Conservation (phyloP, 2,329 filamentous ascomycete species). For the Aspergillus sp. region DNA sequence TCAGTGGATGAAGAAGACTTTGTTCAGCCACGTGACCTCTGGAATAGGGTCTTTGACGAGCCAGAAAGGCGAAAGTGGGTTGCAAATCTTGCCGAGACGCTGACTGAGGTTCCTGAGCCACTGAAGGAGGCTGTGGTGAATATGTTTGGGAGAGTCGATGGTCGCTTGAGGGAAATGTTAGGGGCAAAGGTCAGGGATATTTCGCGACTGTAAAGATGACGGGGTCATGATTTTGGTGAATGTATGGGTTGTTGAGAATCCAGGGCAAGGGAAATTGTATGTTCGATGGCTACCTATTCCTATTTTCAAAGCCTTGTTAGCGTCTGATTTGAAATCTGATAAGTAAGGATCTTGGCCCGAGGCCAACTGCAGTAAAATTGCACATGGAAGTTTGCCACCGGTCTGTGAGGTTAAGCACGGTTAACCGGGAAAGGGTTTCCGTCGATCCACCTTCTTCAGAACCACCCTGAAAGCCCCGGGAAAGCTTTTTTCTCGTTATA, state of each 20-base stretch:
- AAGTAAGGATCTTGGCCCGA: too few relatives aligned
- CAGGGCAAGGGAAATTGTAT: not conserved
- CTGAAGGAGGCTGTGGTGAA: constrained; percentile 18
- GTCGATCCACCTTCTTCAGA: too few relatives aligned
- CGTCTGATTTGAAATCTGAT: too few relatives aligned
- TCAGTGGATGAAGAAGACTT: constrained; percentile 31
- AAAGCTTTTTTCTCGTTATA: too few relatives aligned
- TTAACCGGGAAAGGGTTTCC: too few relatives aligned
- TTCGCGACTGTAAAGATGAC: not conserved
- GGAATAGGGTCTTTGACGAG: constrained; percentile 30
- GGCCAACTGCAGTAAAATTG: too few relatives aligned
- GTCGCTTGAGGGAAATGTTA: constrained; percentile 20
- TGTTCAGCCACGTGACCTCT: constrained; percentile 32
- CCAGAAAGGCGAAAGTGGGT: constrained; percentile 23
- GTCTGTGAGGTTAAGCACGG: too few relatives aligned
- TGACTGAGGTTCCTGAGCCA: constrained; percentile 22
- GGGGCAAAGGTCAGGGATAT: constrained; percentile 3
- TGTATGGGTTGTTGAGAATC: not conserved
- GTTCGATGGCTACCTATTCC: too few relatives aligned
- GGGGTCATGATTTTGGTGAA: not conserved
- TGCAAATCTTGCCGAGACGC: constrained; percentile 25
- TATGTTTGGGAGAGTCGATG: constrained; percentile 25
- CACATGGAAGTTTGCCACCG: too few relatives aligned
- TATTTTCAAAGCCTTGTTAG: too few relatives aligned
- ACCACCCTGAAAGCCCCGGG: too few relatives aligned